Evolutionary conservation across 73 alveolate genomes (phyloP).

Genomic region (Tetrahymena elliotti): DNA sequence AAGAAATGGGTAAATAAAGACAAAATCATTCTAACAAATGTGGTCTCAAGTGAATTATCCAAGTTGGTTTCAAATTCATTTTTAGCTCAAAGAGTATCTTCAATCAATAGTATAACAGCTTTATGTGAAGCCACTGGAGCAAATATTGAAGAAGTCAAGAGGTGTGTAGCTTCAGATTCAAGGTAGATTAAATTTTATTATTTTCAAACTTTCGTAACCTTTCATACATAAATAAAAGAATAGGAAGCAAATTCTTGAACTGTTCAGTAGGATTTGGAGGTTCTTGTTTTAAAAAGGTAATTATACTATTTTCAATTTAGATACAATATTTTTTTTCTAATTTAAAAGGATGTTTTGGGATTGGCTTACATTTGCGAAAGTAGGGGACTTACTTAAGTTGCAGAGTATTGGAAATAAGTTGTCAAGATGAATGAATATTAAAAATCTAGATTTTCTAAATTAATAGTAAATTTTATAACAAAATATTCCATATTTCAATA

Average conservation of each 20-base stretch:
- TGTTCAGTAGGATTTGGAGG: slow-evolving; percentile 97
- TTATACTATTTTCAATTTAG: neutral
- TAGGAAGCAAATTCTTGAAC: slow-evolving; percentile 77
- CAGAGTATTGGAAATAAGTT: slow-evolving; percentile 15
- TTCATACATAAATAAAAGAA: slow-evolving; percentile 62
- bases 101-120: slow-evolving; percentile 91
- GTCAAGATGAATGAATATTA: neutral
- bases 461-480: neutral
- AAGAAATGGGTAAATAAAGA: slow-evolving; percentile 35
- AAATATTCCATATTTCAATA: neutral
- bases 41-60: slow-evolving; percentile 68
- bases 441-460: neutral
- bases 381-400: neutral
- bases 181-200: too few species aligned
- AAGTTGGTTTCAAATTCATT: slow-evolving; percentile 87
- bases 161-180: slow-evolving; percentile 47
- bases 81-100: slow-evolving; percentile 86
- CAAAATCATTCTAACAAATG: slow-evolving; percentile 20
- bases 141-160: slow-evolving; percentile 70
- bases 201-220: too few species aligned
- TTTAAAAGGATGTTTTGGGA: neutral
- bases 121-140: slow-evolving; percentile 93
- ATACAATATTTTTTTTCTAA: neutral
- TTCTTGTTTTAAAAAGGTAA: slow-evolving; percentile 85
- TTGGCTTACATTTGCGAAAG: slow-evolving; percentile 17